phyloP scores from a whole-genome alignment of 1,284 basidiomycete genomes.

The Somion occarium region DNA sequence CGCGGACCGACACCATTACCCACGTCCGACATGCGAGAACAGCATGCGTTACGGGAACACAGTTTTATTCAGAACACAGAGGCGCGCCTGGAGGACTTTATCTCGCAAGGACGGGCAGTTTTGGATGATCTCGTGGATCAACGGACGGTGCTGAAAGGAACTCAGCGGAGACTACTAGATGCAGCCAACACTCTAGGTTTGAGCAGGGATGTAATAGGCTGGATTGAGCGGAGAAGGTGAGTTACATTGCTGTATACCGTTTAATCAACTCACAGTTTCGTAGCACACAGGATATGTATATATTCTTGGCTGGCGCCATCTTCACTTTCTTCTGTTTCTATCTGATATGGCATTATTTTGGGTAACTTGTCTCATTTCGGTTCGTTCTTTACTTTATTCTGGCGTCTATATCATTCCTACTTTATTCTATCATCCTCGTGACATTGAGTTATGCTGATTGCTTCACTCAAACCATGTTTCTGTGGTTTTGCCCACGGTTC shows the following conservation, averaged over 20 bases:
- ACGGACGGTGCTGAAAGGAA: conserved; percentile 87
- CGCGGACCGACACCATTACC: conserved; percentile 51
- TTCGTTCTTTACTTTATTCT: conserved; percentile 9
- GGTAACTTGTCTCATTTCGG: conserved; percentile 38
- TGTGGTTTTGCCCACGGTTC: too few relatives aligned
- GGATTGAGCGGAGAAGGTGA: conserved; percentile 90
- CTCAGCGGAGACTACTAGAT: conserved; percentile 76
- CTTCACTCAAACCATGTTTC: too few relatives aligned
- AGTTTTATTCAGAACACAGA: conserved; percentile 82
- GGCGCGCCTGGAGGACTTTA: conserved; percentile 78
- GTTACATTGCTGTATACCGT: conserved; percentile 14
- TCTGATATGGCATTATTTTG: conserved; percentile 86
- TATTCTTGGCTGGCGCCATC: conserved; percentile 79
- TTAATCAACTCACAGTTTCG: not conserved
- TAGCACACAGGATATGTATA: conserved; percentile 91
- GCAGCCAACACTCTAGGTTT: conserved; percentile 91
- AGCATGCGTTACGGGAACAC: conserved; percentile 81
- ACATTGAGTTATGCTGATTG: too few relatives aligned
- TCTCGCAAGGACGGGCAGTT: conserved; percentile 87
- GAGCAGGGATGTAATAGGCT: conserved; percentile 88
- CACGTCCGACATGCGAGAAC: conserved; percentile 57
- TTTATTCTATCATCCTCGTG: not conserved
- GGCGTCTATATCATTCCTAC: not conserved
- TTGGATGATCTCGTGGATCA: conserved; percentile 90
- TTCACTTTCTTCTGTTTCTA: conserved; percentile 90